Base-by-base conservation (phyloP, 1,284 basidiomycete species). In the Cutaneotrichosporon sp. region DNA sequence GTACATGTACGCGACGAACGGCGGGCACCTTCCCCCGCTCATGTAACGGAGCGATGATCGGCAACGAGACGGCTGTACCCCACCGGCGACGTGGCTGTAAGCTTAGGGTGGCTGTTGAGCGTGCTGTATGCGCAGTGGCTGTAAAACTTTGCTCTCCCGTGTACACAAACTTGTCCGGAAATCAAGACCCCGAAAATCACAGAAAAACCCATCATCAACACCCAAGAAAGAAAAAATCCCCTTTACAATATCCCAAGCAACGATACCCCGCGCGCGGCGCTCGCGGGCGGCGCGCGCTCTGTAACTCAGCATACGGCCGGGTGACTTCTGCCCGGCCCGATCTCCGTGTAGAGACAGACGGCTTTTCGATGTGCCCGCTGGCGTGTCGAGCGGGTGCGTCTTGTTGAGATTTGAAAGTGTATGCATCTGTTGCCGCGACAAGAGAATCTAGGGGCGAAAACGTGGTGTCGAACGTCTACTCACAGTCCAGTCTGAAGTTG, bases 331-430 rank as follows among this genome's bases (percentile, higher is more conserved):
- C 38, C 44, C 45, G 44, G 32, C 32, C 44, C 39, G 17, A 55
- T 55, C 54, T 56, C 54, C 41, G 53, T 59, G 53, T 59, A 59
- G 57, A 59, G 57, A 52, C 49, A 42, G 42, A 52, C 52, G 48
- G 45, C 53, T 54, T 59, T 52, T 54, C 52, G 55, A 52, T 57
- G 55, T 57, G 57, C 56, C 52, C 52, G 56, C 47, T 49, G 41
- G 52, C 49, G 45, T 54, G 52, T 55, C 45, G 43, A 49, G 56
- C 56, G 55, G 55, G 52, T 42, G 55, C 56, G 52, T 59, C 57
- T 59, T 59, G 57, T 59, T 59, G 57, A 55, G 57, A 59, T 59
- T 59, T 55, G 57, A 59, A 55, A 49, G 50, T 59, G 57, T 59
- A 59, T 59, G 57, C 57, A 59, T 59, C 51, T 59, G 52, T 59